Conservation (phyloP, 208 protist genomes). For the Leishmania guyanensis region DNA sequence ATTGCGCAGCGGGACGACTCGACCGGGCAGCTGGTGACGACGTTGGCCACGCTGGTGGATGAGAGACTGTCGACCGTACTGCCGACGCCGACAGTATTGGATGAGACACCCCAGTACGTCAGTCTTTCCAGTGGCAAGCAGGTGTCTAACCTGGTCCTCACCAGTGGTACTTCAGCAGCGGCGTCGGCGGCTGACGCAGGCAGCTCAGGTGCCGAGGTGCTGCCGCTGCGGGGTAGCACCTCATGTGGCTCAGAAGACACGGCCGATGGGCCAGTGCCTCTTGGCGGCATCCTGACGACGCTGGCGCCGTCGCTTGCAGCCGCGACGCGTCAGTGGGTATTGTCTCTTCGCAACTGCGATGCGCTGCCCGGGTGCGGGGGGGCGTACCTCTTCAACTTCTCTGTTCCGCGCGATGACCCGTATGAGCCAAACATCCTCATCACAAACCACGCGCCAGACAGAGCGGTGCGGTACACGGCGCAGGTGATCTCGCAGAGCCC, state of each 20-base stretch:
- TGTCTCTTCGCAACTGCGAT: slow-evolving; percentile 71
- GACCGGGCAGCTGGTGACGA: neutral
- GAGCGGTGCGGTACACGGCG: slow-evolving; percentile 66
- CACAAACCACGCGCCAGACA: slow-evolving; percentile 55
- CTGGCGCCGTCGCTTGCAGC: slow-evolving; percentile 11
- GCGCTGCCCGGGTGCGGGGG: slow-evolving; percentile 44
- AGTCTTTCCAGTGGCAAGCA: neutral
- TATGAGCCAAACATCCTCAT: slow-evolving; percentile 73
- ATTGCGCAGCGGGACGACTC: neutral
- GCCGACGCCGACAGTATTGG: neutral
- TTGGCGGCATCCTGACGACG: neutral
- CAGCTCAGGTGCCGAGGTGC: neutral
- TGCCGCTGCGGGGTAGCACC: slow-evolving; percentile 1
- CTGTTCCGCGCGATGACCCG: slow-evolving; percentile 66
- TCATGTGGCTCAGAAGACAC: slow-evolving; percentile 4
- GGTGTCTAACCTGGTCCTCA: neutral
- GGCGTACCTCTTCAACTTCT: slow-evolving; percentile 66
- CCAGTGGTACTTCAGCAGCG: neutral
- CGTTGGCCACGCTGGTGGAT: neutral
- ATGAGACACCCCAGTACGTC: neutral
- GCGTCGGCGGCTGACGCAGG: neutral
- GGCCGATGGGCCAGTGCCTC: neutral
- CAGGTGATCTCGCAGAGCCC: slow-evolving; percentile 79
- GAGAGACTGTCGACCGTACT: neutral
- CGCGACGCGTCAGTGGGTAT: slow-evolving; percentile 31